These are phyloP conservation scores for Aspergillus mulundensis DNA, from an alignment of 495 filamentous ascomycete species.

Conservation along the genomic window DNA sequence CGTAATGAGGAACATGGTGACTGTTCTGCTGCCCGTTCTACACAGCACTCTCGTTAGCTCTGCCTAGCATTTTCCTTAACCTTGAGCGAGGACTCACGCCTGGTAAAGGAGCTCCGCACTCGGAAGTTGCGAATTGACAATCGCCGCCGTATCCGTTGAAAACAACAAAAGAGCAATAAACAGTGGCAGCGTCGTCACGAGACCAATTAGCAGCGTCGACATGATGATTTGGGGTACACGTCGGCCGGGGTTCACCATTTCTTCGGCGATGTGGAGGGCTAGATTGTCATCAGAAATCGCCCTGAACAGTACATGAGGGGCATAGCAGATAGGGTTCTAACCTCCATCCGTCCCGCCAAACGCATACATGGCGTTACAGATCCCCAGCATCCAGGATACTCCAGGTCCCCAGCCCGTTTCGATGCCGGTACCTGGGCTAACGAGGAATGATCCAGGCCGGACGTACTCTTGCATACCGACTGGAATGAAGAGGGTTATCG, in stretches of 20 bases:
- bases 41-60: neutral
- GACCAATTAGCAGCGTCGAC: slow-evolving; percentile 34
- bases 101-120: slow-evolving; percentile 27
- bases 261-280: slow-evolving; percentile 23
- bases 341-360: slow-evolving; percentile 28
- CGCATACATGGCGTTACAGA: slow-evolving; percentile 33
- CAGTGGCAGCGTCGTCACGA: slow-evolving; percentile 31
- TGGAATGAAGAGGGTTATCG: slow-evolving; percentile 20
- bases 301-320: neutral
- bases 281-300: neutral
- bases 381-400: slow-evolving; percentile 33
- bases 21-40: slow-evolving; percentile 3
- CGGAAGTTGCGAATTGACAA: slow-evolving; percentile 20
- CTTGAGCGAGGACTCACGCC: neutral
- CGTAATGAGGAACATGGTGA: slow-evolving; percentile 14
- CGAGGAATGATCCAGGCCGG: slow-evolving; percentile 14
- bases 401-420: slow-evolving; percentile 32
- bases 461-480: slow-evolving; percentile 21
- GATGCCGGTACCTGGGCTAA: slow-evolving; percentile 14
- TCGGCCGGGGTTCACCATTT: slow-evolving; percentile 28
- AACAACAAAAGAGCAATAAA: slow-evolving; percentile 32
- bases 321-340: slow-evolving; percentile 10
- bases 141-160: slow-evolving; percentile 27
- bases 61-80: neutral
- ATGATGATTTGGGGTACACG: slow-evolving; percentile 32